These are phyloP conservation scores for Neotropicomus parvogracilis DNA, from an alignment of 1,284 basidiomycete species.

Conservation along the genomic window DNA sequence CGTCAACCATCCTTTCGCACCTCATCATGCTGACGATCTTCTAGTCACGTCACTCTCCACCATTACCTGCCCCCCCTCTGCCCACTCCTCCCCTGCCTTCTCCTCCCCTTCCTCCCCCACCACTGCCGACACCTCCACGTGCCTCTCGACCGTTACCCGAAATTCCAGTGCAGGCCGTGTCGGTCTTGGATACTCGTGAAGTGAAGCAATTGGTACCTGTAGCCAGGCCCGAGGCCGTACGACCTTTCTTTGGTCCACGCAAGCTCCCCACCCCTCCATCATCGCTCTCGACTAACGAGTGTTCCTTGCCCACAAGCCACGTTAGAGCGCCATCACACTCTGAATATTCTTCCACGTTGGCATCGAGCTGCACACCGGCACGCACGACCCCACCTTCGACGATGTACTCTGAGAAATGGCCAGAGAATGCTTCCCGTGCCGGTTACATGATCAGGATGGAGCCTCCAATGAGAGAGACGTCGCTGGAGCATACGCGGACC, in stretches of 20 bases:
- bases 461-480: conserved; percentile 22
- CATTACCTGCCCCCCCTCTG: conserved; percentile 26
- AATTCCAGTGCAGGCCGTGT: conserved; percentile 25
- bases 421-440: conserved; percentile 25
- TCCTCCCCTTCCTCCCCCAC: conserved; percentile 28
- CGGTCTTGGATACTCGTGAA: conserved; percentile 21
- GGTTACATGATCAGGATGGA: conserved; percentile 27
- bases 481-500: conserved; percentile 23
- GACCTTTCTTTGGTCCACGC: conserved; percentile 27
- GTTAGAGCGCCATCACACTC: conserved; percentile 23
- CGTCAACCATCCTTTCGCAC: conserved; percentile 1
- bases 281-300: conserved; percentile 28
- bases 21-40: conserved; percentile 6
- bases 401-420: conserved; percentile 32
- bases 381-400: conserved; percentile 35
- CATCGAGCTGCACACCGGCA: conserved; percentile 32
- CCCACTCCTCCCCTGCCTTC: conserved; percentile 21
- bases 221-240: conserved; percentile 24
- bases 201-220: conserved; percentile 14
- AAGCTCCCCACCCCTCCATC: conserved; percentile 35
- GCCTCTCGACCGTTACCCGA: conserved; percentile 31
- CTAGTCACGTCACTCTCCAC: conserved; percentile 32
- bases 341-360: conserved; percentile 27
- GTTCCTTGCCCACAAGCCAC: conserved; percentile 14
- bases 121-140: conserved; percentile 31